A percentile compares a stretch with the other conserved stretches of the same genome.
Conservation (phyloP, 2,329 filamentous ascomycete genomes). For the Xylaria sp. region DNA sequence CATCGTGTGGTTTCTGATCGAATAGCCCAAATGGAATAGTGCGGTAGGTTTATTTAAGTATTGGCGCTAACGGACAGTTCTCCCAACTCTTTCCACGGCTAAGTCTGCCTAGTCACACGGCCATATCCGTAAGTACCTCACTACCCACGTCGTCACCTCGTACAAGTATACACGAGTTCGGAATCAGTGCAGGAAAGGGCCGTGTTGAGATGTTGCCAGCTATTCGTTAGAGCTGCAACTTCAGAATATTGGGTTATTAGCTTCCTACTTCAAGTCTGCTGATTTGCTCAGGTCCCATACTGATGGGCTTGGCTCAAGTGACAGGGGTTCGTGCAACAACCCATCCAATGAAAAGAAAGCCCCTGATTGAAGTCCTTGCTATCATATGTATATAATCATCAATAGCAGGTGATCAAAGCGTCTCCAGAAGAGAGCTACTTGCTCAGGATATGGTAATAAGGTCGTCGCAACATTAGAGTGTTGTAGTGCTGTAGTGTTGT, state of each 20-base stretch:
- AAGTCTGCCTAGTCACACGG: background rate
- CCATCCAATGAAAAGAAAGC: background rate
- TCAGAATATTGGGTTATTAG: conserved; percentile 2
- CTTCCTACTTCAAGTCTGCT: background rate
- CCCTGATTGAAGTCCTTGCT: conserved; percentile 12
- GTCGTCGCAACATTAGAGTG: background rate
- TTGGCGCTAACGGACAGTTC: conserved; percentile 9
- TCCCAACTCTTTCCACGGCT: background rate
- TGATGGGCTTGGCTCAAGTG: background rate
- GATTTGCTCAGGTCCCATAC: background rate
- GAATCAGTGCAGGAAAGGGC: background rate
- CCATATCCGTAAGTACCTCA: conserved; percentile 2
- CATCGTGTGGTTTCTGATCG: conserved; percentile 10
- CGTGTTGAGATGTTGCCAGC: conserved; percentile 10
- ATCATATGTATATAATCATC: conserved; percentile 9
- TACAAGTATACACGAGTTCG: background rate
- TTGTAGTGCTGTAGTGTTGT: background rate
- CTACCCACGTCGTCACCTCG: background rate
- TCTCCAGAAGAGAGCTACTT: background rate
- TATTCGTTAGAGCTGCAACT: background rate
- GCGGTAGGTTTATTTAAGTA: conserved; percentile 7
- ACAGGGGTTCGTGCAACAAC: conserved; percentile 8
- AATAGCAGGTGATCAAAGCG: background rate
- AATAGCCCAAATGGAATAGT: conserved; percentile 2
- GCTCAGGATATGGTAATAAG: background rate